Evolutionary conservation across 371 early-diverging fungal species (phyloP), one percentile per base, ranked within the genome.

Genomic region (Scutellospora calospora): DNA sequence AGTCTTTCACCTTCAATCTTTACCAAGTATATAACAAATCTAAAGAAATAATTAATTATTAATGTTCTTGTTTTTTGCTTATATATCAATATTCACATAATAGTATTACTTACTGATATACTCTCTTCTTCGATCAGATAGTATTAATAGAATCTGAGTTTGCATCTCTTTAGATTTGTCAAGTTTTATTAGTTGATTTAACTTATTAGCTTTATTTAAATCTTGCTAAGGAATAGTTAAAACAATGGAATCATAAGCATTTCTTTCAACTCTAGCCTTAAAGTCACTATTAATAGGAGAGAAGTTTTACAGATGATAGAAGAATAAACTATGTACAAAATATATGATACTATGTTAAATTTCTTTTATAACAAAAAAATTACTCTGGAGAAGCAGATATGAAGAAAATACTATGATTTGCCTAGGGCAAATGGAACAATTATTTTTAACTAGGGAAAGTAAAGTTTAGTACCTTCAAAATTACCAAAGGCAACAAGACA

Each of bases 261-360:
- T 31, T 68, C 33, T 11, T 31, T 68, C 68, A 22, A 68, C n/a
- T 29, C 33, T 31, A 62, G 5, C 62, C 14, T 49, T 62, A 2
- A 41, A 22, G n/a, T 49, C 71, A 11, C 20, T 71, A 27, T 71
- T 2, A 41, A 71, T 16, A n/a, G 1, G 25, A 14, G 71, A 41
- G 16, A 71, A 45, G 22, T 71, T 6, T 0, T n/a, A 33, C 49
- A 59, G 60, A 60, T 76, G 60, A 27, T 76, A 60, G 60, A n/a
- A n/a, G n/a, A n/a, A n/a, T n/a, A n/a, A n/a, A n/a, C n/a, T n/a
- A n/a, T n/a, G n/a, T n/a, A n/a, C 38, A 8, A 76, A 76, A 25
- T 76, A 76, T 52, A 76, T 22, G 45, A 76, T 20, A n/a, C 76
- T 76, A 22, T 76, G 76, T n/a, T 60, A 0, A 25, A 76, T 76